phyloP scores from a whole-genome alignment of 164 flowering plant genomes.

The Malania oleifera region DNA sequence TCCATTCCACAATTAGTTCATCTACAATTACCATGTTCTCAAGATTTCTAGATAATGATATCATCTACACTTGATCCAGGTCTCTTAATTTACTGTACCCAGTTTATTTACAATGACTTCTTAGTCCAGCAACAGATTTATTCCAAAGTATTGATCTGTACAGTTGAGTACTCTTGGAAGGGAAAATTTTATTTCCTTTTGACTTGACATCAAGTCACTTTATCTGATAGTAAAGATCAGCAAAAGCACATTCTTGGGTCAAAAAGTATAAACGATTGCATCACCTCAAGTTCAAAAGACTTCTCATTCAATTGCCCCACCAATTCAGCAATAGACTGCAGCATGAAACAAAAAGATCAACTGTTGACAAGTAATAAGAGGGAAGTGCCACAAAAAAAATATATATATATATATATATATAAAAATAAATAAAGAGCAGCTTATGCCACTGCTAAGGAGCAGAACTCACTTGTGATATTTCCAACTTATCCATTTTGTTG shows the following conservation, averaged over 20 bases:
- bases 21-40: too few species aligned
- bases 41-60: too few species aligned
- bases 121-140: too few species aligned
- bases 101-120: too few species aligned
- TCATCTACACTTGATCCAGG: too few species aligned
- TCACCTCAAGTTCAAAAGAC: slow-evolving; percentile 97
- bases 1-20: too few species aligned
- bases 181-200: too few species aligned
- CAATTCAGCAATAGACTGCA: slow-evolving; percentile 75
- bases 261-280: slow-evolving; percentile 5
- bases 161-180: too few species aligned
- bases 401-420: too few species aligned
- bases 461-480: slow-evolving; percentile 54
- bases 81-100: too few species aligned
- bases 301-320: slow-evolving; percentile 81
- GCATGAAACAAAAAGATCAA: slow-evolving; percentile 14
- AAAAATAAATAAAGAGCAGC: too few species aligned
- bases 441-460: slow-evolving; percentile 3
- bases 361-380: slow-evolving; percentile 7
- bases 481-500: slow-evolving; percentile 42
- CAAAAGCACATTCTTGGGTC: not conserved
- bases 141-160: not conserved
- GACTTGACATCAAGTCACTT: not conserved
- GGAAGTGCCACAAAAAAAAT: too few species aligned
- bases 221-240: not conserved